phyloP scores from a whole-genome alignment of 2,329 filamentous ascomycete species.

The Scytalidium lignicola region DNA sequence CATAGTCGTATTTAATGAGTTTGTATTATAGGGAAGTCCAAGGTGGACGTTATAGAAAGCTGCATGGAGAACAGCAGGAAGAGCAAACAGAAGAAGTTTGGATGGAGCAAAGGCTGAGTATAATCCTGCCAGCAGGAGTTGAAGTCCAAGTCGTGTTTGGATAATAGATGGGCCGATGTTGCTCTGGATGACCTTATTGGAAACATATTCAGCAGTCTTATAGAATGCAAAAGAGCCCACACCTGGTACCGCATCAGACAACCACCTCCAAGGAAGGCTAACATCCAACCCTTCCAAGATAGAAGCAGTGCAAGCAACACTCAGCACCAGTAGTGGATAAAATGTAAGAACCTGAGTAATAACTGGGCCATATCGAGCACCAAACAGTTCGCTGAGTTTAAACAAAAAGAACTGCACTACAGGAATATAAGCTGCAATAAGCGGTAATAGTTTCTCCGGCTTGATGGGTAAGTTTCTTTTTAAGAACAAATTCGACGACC shows the following conservation, averaged over 20 bases:
- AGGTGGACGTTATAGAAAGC: slow-evolving; percentile 70
- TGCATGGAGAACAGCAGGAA: slow-evolving; percentile 71
- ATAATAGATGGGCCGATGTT: slow-evolving; percentile 58
- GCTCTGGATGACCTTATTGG: slow-evolving; percentile 35
- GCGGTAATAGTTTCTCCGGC: slow-evolving; percentile 54
- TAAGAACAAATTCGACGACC: slow-evolving; percentile 60
- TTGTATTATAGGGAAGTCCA: slow-evolving; percentile 53
- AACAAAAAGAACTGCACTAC: slow-evolving; percentile 68
- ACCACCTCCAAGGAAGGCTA: slow-evolving; percentile 42
- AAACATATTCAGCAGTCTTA: slow-evolving; percentile 34
- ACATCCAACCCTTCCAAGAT: slow-evolving; percentile 57
- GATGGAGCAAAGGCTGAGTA: slow-evolving; percentile 67
- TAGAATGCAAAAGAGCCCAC: slow-evolving; percentile 63
- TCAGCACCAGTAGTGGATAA: slow-evolving; percentile 62
- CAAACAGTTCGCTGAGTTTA: slow-evolving; percentile 58
- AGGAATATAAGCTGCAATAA: slow-evolving; percentile 73
- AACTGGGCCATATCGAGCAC: slow-evolving; percentile 67
- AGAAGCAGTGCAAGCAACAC: slow-evolving; percentile 58
- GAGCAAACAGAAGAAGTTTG: slow-evolving; percentile 56
- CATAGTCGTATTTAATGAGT: slow-evolving; percentile 62
- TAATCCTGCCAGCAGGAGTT: slow-evolving; percentile 58
- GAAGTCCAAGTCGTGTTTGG: slow-evolving; percentile 66
- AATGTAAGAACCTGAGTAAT: slow-evolving; percentile 70
- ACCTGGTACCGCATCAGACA: slow-evolving; percentile 60
- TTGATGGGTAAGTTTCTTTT: slow-evolving; percentile 43